Percentiles rank a stretch among this genome's conserved stretches.
Conservation (phyloP, 176 grass and related monocot species). For the Puccinellia tenuiflora region DNA sequence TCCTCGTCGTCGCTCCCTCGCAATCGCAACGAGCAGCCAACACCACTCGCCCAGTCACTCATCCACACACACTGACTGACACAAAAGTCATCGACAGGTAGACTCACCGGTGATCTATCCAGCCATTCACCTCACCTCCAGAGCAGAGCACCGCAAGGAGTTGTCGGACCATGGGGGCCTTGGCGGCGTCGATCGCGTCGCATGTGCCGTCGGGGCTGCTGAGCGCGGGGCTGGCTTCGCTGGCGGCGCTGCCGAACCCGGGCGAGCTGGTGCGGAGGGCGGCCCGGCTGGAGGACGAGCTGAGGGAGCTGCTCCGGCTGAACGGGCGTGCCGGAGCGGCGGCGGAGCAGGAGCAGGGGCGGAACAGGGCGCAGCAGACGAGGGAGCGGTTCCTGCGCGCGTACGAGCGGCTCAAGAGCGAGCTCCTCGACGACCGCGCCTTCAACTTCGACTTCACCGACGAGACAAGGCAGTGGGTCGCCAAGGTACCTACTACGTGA, state of each 20-base stretch:
- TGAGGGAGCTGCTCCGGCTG: conserved; percentile 21
- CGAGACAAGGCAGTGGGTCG: conserved; percentile 38
- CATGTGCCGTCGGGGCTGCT: conserved; percentile 28
- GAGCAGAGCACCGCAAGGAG: no score
- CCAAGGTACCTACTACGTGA: conserved; percentile 23
- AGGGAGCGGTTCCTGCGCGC: conserved; percentile 37
- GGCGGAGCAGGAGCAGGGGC: background rate
- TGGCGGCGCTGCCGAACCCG: conserved; percentile 26
- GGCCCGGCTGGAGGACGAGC: conserved; percentile 36
- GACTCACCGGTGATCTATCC: background rate
- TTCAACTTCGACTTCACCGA: conserved; percentile 52
- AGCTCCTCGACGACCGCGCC: conserved; percentile 35
- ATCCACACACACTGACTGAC: background rate
- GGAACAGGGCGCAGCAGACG: background rate
- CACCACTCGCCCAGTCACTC: background rate
- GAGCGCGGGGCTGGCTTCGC: background rate
- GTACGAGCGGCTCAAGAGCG: conserved; percentile 50
- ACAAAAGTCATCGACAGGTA: no score
- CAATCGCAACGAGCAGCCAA: background rate
- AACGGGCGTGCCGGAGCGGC: background rate
- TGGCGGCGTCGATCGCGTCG: conserved; percentile 33
- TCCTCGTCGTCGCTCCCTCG: background rate
- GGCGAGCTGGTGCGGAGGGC: conserved; percentile 28
- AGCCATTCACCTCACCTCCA: background rate
- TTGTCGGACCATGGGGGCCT: background rate